Evolutionary conservation across 768 basidiomycete genomes (phyloP).

Genomic region (Hygrocybe punicea): DNA sequence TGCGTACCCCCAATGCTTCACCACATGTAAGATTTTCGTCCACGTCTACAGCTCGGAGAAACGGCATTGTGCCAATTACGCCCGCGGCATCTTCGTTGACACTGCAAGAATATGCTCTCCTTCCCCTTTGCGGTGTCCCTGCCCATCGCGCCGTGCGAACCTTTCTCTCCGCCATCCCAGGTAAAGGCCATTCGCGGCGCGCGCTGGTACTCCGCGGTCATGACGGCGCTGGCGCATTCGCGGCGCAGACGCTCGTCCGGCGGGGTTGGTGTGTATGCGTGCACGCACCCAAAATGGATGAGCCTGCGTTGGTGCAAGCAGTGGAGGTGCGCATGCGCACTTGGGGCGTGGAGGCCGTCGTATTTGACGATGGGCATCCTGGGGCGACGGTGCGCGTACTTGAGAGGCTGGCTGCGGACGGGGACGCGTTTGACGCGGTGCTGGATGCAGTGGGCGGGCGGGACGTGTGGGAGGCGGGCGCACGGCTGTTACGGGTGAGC

Average conservation of each 20-base stretch:
- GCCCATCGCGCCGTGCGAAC: slow-evolving; percentile 80
- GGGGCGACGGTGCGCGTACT: slow-evolving; percentile 48
- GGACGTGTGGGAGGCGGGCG: slow-evolving; percentile 73
- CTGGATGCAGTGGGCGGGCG: slow-evolving; percentile 81
- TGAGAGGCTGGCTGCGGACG: slow-evolving; percentile 48
- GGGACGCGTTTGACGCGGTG: slow-evolving; percentile 71
- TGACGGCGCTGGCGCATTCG: slow-evolving; percentile 71
- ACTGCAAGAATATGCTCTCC: slow-evolving; percentile 72
- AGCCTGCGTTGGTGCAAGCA: slow-evolving; percentile 35
- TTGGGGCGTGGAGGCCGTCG: slow-evolving; percentile 77
- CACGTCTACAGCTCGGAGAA: no score
- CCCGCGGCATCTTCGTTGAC: slow-evolving; percentile 26
- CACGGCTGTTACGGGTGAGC: slow-evolving; percentile 48
- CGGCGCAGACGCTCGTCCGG: slow-evolving; percentile 69
- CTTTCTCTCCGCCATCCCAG: slow-evolving; percentile 45
- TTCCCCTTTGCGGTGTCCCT: slow-evolving; percentile 76
- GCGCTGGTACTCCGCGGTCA: slow-evolving; percentile 69
- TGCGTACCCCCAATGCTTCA: slow-evolving; percentile 6
- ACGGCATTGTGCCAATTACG: slow-evolving; percentile 3
- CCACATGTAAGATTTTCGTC: neutral
- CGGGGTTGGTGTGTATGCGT: slow-evolving; percentile 74
- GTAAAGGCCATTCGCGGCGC: slow-evolving; percentile 20
- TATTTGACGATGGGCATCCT: slow-evolving; percentile 56
- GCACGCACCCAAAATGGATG: slow-evolving; percentile 41
- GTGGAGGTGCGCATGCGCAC: slow-evolving; percentile 54